Percentiles rank a stretch among this genome's conserved stretches.
Conservation (phyloP, 495 filamentous ascomycete genomes). For the Apiosordaria backusii region DNA sequence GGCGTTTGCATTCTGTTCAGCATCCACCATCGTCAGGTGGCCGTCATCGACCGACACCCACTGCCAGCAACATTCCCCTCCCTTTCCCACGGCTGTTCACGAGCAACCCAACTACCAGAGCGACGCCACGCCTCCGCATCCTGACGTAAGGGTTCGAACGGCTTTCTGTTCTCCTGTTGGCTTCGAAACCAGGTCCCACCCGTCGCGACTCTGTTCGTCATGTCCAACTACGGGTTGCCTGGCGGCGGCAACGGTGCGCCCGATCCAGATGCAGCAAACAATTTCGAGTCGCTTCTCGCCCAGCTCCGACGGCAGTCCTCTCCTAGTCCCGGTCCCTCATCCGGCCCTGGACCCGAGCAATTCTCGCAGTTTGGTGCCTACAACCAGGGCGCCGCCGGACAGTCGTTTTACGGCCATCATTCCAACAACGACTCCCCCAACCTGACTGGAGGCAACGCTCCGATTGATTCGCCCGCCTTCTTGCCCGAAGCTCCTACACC, state of each 20-base stretch:
- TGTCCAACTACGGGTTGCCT: conserved; percentile 45
- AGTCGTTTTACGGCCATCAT: conserved; percentile 40
- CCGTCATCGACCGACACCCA: too few relatives aligned
- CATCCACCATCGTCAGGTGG: conserved; percentile 4
- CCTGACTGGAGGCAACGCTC: conserved; percentile 21
- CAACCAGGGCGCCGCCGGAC: conserved; percentile 28
- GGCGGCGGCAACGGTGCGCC: conserved; percentile 28
- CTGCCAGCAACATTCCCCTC: too few relatives aligned
- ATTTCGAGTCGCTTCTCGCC: conserved; percentile 35
- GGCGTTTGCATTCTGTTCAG: neutral
- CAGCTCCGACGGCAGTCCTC: conserved; percentile 37
- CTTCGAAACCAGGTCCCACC: neutral
- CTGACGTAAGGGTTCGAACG: neutral
- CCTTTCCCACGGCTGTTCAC: neutral
- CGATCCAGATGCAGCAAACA: conserved; percentile 27
- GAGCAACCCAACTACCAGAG: neutral
- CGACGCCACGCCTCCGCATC: neutral
- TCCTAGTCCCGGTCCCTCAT: conserved; percentile 27
- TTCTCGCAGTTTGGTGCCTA: conserved; percentile 32
- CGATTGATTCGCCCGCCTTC: conserved; percentile 41
- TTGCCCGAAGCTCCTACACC: conserved; percentile 48
- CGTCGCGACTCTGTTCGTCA: conserved; percentile 19
- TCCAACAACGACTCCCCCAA: conserved; percentile 32
- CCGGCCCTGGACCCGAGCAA: conserved; percentile 16
- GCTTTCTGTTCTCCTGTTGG: neutral